Percentiles rank a stretch among this genome's conserved stretches.
Conservation (phyloP, 2,329 filamentous ascomycete species). For the Microdochium bolleyi region DNA sequence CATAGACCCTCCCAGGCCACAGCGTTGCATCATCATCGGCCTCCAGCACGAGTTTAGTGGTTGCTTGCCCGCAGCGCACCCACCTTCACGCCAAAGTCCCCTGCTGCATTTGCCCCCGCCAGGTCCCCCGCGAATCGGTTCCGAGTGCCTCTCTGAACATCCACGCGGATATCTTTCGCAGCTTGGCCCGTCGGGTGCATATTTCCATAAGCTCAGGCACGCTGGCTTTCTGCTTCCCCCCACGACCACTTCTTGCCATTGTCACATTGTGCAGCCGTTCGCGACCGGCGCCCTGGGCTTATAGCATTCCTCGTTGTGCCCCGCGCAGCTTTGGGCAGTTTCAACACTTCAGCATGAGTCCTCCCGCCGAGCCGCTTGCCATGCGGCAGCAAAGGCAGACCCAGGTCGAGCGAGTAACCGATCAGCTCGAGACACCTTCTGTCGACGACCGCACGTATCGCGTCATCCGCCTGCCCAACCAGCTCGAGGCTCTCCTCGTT, state of each 20-base stretch:
- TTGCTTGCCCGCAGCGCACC: neutral
- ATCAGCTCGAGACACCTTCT: conserved; percentile 72
- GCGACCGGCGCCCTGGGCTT: neutral
- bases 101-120: neutral
- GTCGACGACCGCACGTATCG: conserved; percentile 83
- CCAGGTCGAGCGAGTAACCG: conserved; percentile 43
- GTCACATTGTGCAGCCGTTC: neutral
- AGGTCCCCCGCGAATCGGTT: neutral
- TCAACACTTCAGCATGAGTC: neutral
- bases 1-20: too few relatives aligned
- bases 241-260: neutral
- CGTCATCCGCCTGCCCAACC: conserved; percentile 76
- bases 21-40: too few relatives aligned
- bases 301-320: neutral
- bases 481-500: conserved; percentile 84
- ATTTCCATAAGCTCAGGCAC: neutral
- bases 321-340: neutral
- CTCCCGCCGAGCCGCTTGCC: conserved; percentile 15
- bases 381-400: conserved; percentile 3
- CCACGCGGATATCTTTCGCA: neutral
- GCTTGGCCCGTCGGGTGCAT: neutral
- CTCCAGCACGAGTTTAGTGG: too few relatives aligned
- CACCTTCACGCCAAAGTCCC: neutral
- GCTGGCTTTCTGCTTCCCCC: neutral
- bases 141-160: neutral